Evolutionary conservation across 2,329 filamentous ascomycete species (phyloP), one percentile per base, ranked within the genome.

Genomic region (Chalara sp.): DNA sequence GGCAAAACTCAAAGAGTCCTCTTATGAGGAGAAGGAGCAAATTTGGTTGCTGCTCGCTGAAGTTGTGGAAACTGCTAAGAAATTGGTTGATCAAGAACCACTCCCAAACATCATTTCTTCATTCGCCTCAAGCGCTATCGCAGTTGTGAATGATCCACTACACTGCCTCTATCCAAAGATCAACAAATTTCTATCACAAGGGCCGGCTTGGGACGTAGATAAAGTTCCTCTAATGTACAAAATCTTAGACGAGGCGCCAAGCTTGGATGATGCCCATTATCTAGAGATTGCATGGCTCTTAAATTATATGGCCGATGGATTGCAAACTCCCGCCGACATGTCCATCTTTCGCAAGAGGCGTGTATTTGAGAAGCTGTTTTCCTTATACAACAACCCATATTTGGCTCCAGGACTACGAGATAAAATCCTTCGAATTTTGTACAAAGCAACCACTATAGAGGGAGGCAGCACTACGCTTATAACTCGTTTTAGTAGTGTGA

Each of bases 121-220:
- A 8, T 93, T 96, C 60, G 84, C 89, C 6, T 76, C 79, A 44
- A 81, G 82, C 56, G 81, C 84, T 1, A 74, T 95, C 6, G 71
- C 78, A 1, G 81, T 95, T 12, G 70, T 95, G 44, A 78, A 76
- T 28, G 84, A 89, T 54, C 92, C 92, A 0, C 76, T 89, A 12
- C 89, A 95, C 63, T 81, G 80, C 53, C 78, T 96, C 37, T 97
- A 96, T 65, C 80, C 83, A 52, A 96, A 96, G 65, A 72, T 93
- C 68, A 96, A 95, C 71, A 75, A 77, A 5, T 96, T 91, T 66
- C 78, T 97, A 35, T 88, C 88, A 28, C 83, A 83, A 47, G 80
- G 83, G 0, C 91, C 92, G 1, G 68, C 76, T 29, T 97, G 92
- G 92, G 76, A 83, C 10, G 64, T 84, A 13, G 80, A 87, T 53